Conservation (phyloP, 768 basidiomycete genomes). For the Lactifluus subvellereus region DNA sequence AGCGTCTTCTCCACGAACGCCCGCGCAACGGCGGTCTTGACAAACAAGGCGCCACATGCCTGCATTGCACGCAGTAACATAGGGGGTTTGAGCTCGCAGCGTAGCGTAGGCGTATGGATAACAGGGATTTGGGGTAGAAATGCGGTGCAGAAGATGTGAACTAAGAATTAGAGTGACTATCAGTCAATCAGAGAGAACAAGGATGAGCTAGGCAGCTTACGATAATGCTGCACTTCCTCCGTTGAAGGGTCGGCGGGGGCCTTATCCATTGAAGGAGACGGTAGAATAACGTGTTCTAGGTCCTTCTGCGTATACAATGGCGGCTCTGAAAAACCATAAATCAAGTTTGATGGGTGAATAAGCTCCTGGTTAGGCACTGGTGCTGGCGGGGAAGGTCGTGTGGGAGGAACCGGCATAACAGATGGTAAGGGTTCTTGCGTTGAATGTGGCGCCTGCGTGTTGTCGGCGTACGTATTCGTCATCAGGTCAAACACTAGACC, state of each 20-base stretch:
- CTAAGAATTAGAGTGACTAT: constrained; percentile 27
- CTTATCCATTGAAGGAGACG: background rate
- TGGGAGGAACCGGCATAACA: background rate
- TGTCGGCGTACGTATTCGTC: constrained; percentile 3
- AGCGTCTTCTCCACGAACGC: constrained; percentile 45
- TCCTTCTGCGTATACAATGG: constrained; percentile 10
- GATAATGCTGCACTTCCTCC: constrained; percentile 51
- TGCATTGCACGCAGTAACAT: constrained; percentile 52
- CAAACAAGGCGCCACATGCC: constrained; percentile 56
- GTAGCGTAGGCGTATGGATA: constrained; percentile 54
- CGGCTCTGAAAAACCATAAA: background rate
- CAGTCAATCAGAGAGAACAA: constrained; percentile 1
- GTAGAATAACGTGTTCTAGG: background rate
- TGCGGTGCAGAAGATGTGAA: constrained; percentile 49
- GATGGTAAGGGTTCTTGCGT: background rate
- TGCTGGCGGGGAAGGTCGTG: background rate
- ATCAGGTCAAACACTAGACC: constrained; percentile 17
- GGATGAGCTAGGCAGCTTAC: constrained; percentile 36
- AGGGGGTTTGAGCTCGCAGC: constrained; percentile 41
- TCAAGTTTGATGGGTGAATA: background rate
- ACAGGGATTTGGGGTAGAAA: constrained; percentile 51
- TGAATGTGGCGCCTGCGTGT: background rate
- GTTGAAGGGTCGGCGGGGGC: constrained; percentile 28
- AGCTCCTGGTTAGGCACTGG: background rate
- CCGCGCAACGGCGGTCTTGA: constrained; percentile 42